Evolutionary conservation across 1,284 basidiomycete species (phyloP), one percentile per base, ranked within the genome.

Genomic region (Papiliotrema fonsecae): DNA sequence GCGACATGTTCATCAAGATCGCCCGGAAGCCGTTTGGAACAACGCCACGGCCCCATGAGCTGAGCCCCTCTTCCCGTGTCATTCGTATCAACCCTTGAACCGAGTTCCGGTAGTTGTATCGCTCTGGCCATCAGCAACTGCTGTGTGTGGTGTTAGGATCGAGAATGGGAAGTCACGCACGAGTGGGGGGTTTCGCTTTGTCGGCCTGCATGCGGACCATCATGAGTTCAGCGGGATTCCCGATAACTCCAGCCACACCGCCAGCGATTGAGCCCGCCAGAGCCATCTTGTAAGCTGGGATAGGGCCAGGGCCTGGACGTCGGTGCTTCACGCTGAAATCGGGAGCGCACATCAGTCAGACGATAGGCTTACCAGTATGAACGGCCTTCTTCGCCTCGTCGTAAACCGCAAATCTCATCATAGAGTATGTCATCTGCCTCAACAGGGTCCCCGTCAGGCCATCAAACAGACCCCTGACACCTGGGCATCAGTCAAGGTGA

Each of bases 341-440:
- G 30, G 30, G 30, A 28, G 30, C 10, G 30, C 30, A 31, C 9
- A 16, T 31, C 30, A 31, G n/a, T n/a, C n/a, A n/a, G n/a, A n/a
- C n/a, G n/a, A 31, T 9, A 31, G 13, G 56, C 62, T 55, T 41
- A 75, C 78, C 77, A 7, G 83, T 84, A 26, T 86, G 86, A 2
- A 92, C 61, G 4, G 83, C 59, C 75, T 85, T 87, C 78, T 93
- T 93, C 68, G 86, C 85, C 74, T 87, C 85, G 61, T 94, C 90
- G 73, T 93, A 93, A 21, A 88, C 87, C 79, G 89, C 92, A 77
- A 94, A 94, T 14, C 90, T 82, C 66, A 88, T 91, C 68, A 93
- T 77, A 39, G 87, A 91, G 75, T 93, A 93, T 24, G 85, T 88
- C 89, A 93, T 89, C 74, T 94, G 91, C 30, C 91, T 82, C 65